Base-by-base conservation (phyloP, 805 yeast genomes). In the Pichia kluyveri region DNA sequence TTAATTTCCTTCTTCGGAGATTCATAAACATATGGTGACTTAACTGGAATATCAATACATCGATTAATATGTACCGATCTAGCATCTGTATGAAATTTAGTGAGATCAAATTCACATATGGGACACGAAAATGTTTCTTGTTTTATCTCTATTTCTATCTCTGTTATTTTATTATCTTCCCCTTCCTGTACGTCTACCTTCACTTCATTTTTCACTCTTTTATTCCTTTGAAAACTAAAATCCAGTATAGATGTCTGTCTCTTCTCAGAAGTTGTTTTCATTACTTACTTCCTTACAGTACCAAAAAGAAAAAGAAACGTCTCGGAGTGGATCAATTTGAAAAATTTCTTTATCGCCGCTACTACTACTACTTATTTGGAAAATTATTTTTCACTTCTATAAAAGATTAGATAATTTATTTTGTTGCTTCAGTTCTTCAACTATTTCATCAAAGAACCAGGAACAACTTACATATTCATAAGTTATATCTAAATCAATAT, bases 401-500 rank as follows among this genome's bases (percentile, higher is more conserved):
- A 5, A 23, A 23, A 5, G 26, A 23, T 23, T 23, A 23, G 26
- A 23, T 23, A 23, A 23, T 23, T 23, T 23, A 23, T 23, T 23
- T 23, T 23, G 26, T 12, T 30, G 14, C 14, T 30, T 12, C 32
- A 30, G 14, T 30, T 30, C 14, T 30, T 30, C 14, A 9, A 30
- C 5, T 10, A 30, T 14, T 30, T 59, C 66, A 43, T 61, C 63
- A 36, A 60, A 63, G 42, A 40, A 55, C 60, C 62, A 54, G 23
- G 62, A 80, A 63, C 68, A 64, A 41, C 64, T 60, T 48, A 45
- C 62, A 61, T 59, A 60, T 34, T 50, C 46, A 79, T 83, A 80
- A 15, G 90, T 80, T 67, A 85, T 82, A 66, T 85, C 95, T 11
- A 77, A 73, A 10, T 68, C 63, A 43, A 83, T 82, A 56, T 83